Percentiles rank a stretch among this genome's conserved stretches.
Evolutionary conservation across 371 early-diverging fungal genomes (phyloP).

Genomic region (Rhizopus arrhizus): DNA sequence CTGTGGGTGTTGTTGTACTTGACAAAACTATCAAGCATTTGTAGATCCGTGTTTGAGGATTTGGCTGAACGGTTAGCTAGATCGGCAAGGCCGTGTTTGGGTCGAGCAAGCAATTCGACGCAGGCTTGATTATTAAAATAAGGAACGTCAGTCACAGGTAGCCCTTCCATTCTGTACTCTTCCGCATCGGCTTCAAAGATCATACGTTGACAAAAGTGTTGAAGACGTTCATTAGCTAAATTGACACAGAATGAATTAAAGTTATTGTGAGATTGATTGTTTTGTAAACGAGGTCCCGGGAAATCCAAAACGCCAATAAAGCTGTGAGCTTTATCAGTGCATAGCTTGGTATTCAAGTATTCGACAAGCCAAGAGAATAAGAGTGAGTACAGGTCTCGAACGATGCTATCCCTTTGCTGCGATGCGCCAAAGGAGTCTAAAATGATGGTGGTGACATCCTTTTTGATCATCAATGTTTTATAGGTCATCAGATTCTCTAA

Average conservation of each 20-base stretch:
- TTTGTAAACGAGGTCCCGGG: conserved; percentile 30
- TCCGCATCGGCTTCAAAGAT: conserved; percentile 64
- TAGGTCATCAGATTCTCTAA: conserved; percentile 85
- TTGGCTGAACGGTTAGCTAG: conserved; percentile 58
- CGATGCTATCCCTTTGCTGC: conserved; percentile 78
- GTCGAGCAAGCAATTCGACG: conserved; percentile 54
- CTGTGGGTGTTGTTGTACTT: conserved; percentile 49
- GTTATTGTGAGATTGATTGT: conserved; percentile 18
- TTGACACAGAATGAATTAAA: conserved; percentile 69
- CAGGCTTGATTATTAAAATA: conserved; percentile 59
- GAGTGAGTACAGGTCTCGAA: conserved; percentile 77
- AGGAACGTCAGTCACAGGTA: conserved; percentile 46
- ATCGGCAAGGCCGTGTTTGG: conserved; percentile 56
- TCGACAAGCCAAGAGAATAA: conserved; percentile 90
- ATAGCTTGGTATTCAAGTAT: conserved; percentile 83
- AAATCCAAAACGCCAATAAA: conserved; percentile 79
- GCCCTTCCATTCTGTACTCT: conserved; percentile 61
- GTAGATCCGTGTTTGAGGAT: conserved; percentile 40
- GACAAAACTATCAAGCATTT: conserved; percentile 42
- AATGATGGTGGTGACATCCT: conserved; percentile 85
- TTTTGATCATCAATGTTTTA: conserved; percentile 74
- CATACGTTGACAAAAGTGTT: conserved; percentile 67
- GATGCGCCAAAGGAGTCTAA: conserved; percentile 74
- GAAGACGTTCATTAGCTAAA: conserved; percentile 83
- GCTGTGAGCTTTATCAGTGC: conserved; percentile 60